phyloP scores from a whole-genome alignment of 257 asterid species.

The Salvia hispanica region DNA sequence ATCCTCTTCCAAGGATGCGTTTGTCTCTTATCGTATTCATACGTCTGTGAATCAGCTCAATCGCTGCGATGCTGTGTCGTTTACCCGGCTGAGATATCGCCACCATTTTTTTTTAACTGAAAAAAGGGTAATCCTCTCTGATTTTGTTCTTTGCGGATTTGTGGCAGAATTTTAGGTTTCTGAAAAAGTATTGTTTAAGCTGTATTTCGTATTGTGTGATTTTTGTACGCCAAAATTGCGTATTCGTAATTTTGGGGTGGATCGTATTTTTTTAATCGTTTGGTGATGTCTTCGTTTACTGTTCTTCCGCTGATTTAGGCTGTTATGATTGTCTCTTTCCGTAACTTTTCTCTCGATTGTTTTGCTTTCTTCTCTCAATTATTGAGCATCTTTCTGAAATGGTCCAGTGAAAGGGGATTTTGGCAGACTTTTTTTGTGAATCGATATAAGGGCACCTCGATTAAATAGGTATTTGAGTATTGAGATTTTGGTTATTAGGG shows the following conservation, averaged over 20 bases:
- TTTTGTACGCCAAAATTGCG: not conserved
- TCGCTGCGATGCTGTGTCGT: slow-evolving; percentile 43
- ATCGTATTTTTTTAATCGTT: slow-evolving; percentile 16
- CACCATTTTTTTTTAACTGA: slow-evolving; percentile 23
- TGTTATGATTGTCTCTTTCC: slow-evolving; percentile 23
- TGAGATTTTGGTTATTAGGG: slow-evolving; percentile 1
- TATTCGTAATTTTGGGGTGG: slow-evolving; percentile 18
- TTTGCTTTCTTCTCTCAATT: slow-evolving; percentile 3
- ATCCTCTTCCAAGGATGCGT: slow-evolving; percentile 30
- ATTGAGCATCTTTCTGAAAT: slow-evolving; percentile 27
- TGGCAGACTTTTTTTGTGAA: slow-evolving; percentile 36
- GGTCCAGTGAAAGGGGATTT: slow-evolving; percentile 29
- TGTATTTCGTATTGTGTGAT: slow-evolving; percentile 17
- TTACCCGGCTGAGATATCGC: slow-evolving; percentile 41
- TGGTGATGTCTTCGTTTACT: not conserved
- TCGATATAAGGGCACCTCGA: slow-evolving; percentile 21
- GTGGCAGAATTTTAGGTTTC: slow-evolving; percentile 30
- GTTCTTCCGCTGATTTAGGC: slow-evolving; percentile 23
- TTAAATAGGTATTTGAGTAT: slow-evolving; percentile 34
- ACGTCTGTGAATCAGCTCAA: slow-evolving; percentile 33
- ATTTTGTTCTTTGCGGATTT: slow-evolving; percentile 9
- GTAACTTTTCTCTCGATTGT: not conserved
- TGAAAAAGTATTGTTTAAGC: slow-evolving; percentile 20
- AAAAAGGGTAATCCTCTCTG: not conserved
- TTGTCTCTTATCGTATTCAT: slow-evolving; percentile 20